A percentile compares a stretch with the other conserved stretches of the same genome.
Conservation (phyloP, 2,329 filamentous ascomycete species). For the Diaporthe destruens region DNA sequence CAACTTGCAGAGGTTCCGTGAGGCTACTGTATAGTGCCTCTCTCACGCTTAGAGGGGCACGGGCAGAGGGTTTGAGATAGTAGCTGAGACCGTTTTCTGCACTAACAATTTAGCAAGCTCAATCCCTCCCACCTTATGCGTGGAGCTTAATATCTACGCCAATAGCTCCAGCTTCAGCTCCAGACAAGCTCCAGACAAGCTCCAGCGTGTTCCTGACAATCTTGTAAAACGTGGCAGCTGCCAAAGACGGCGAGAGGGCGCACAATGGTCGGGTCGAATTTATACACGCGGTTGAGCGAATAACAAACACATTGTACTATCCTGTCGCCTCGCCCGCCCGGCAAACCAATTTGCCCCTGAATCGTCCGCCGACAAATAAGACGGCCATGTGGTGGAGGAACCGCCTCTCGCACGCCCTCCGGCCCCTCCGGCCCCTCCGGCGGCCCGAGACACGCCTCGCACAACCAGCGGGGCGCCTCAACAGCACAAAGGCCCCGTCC, state of each 20-base stretch:
- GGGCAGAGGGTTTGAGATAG: too few species aligned
- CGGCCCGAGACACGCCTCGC: not conserved
- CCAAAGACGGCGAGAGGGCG: not conserved
- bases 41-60: not conserved
- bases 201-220: constrained; percentile 8
- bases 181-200: not conserved
- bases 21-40: too few species aligned
- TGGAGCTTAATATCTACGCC: constrained; percentile 9
- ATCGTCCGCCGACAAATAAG: not conserved
- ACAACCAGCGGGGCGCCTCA: constrained; percentile 5
- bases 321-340: not conserved
- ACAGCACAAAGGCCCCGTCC: not conserved
- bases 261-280: not conserved
- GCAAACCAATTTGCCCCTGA: not conserved
- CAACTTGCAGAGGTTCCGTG: not conserved
- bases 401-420: constrained; percentile 19
- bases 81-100: not conserved
- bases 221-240: not conserved
- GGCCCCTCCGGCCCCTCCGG: constrained; percentile 21
- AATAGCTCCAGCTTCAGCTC: not conserved
- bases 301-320: too few species aligned
- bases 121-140: not conserved
- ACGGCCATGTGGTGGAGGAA: constrained; percentile 32
- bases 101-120: constrained; percentile 8
- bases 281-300: not conserved